Percentiles rank a stretch among this genome's conserved stretches.
Conservation (phyloP, 2,329 filamentous ascomycete genomes). For the Aschersonia sp. region DNA sequence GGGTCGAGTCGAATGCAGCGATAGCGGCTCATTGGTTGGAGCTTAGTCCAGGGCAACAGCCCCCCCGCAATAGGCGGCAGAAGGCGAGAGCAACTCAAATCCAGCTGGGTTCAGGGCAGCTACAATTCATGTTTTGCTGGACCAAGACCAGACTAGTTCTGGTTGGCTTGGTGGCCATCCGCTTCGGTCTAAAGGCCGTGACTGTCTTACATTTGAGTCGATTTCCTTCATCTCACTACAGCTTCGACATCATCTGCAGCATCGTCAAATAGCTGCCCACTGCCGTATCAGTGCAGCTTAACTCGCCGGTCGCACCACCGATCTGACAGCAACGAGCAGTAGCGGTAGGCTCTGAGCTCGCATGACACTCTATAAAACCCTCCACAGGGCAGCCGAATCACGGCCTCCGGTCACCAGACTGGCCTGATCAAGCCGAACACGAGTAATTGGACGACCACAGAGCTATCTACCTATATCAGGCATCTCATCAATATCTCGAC, state of each 20-base stretch:
- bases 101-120: too few relatives aligned
- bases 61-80: too few relatives aligned
- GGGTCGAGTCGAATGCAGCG: background rate
- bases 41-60: background rate
- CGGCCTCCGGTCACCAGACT: too few relatives aligned
- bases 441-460: background rate
- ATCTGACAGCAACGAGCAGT: background rate
- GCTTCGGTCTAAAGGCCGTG: background rate
- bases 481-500: background rate
- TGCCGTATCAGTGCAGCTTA: background rate
- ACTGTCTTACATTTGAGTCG: background rate
- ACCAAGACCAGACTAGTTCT: too few relatives aligned
- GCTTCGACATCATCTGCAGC: too few relatives aligned
- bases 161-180: too few relatives aligned
- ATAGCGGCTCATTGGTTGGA: background rate
- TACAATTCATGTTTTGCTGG: too few relatives aligned
- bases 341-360: too few relatives aligned
- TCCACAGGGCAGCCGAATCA: background rate
- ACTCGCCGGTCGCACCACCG: background rate
- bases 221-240: background rate
- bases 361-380: background rate
- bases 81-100: background rate
- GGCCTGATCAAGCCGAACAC: background rate
- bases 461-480: background rate
- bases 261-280: background rate